phyloP scores from a whole-genome alignment of 2,329 filamentous ascomycete species.

The Epichloe gansuensis region DNA sequence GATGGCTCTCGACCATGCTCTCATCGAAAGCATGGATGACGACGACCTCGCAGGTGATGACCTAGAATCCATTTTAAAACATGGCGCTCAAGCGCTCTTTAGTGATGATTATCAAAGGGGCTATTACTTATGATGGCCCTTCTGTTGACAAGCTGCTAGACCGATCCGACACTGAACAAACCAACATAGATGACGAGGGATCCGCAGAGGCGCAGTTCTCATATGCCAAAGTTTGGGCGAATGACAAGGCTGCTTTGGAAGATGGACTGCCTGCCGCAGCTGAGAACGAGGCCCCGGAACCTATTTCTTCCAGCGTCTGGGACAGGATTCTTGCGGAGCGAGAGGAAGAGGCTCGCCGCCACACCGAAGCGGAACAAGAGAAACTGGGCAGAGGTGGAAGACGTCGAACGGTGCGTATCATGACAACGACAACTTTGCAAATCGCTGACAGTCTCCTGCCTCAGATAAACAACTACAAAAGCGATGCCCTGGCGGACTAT shows the following conservation, averaged over 20 bases:
- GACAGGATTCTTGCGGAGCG: slow-evolving; percentile 78
- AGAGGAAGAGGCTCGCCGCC: slow-evolving; percentile 63
- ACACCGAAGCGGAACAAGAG: slow-evolving; percentile 55
- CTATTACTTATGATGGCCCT: slow-evolving; percentile 69
- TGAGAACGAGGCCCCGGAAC: slow-evolving; percentile 37
- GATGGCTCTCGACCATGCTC: slow-evolving; percentile 85
- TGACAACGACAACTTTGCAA: background rate
- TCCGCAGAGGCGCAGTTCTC: slow-evolving; percentile 72
- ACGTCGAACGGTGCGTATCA: slow-evolving; percentile 35
- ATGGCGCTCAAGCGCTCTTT: slow-evolving; percentile 81
- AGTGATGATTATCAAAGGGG: slow-evolving; percentile 56
- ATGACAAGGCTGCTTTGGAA: slow-evolving; percentile 57
- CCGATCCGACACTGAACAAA: slow-evolving; percentile 67
- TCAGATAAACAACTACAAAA: slow-evolving; percentile 25
- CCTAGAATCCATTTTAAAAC: slow-evolving; percentile 74
- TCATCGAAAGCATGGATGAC: slow-evolving; percentile 83
- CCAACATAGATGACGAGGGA: slow-evolving; percentile 47
- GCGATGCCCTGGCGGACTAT: slow-evolving; percentile 11
- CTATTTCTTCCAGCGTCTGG: slow-evolving; percentile 64
- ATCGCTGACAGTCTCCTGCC: background rate
- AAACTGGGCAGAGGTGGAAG: slow-evolving; percentile 79
- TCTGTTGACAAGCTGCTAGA: slow-evolving; percentile 89
- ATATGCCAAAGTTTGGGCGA: slow-evolving; percentile 85
- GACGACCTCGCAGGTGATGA: slow-evolving; percentile 71
- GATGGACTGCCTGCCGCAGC: slow-evolving; percentile 44